Evolutionary conservation across 805 yeast genomes (phyloP).

Genomic region (Pichia californica): DNA sequence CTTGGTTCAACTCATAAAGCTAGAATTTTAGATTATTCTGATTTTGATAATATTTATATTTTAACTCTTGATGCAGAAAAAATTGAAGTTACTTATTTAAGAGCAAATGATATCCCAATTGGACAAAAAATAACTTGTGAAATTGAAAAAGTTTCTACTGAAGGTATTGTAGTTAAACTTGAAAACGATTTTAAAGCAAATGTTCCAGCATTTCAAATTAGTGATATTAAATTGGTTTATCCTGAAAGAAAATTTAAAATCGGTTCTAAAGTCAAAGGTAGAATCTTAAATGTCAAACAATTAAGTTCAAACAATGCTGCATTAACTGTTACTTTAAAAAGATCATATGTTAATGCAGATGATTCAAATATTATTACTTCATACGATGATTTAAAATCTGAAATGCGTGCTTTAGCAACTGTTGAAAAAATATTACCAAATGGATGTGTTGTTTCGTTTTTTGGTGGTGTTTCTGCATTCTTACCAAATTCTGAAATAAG

Average conservation of each 20-base stretch:
- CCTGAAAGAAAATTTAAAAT: conserved; percentile 91
- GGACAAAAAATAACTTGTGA: conserved; percentile 62
- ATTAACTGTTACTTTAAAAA: conserved; percentile 68
- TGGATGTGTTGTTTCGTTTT: conserved; percentile 83
- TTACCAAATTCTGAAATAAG: conserved; percentile 85
- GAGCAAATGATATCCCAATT: conserved; percentile 63
- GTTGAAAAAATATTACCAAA: conserved; percentile 62
- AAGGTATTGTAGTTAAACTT: conserved; percentile 63
- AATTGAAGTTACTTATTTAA: conserved; percentile 58
- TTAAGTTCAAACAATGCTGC: conserved; percentile 35
- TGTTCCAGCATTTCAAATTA: conserved; percentile 70
- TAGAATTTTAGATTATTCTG: conserved; percentile 66
- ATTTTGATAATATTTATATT: conserved; percentile 57
- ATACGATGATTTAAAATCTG: conserved; percentile 35
- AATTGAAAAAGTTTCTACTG: conserved; percentile 49
- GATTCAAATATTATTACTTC: conserved; percentile 43
- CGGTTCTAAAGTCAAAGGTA: conserved; percentile 73
- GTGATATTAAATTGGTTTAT: conserved; percentile 75
- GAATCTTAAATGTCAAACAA: conserved; percentile 49
- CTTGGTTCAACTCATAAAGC: conserved; percentile 67
- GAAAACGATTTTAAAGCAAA: conserved; percentile 65
- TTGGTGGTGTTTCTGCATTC: conserved; percentile 70
- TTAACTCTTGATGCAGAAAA: conserved; percentile 64
- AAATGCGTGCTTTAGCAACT: conserved; percentile 60
- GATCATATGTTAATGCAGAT: conserved; percentile 66